Evolutionary conservation across 208 protist genomes (phyloP), one percentile per base, ranked within the genome.

Genomic region (Leishmania arabica): DNA sequence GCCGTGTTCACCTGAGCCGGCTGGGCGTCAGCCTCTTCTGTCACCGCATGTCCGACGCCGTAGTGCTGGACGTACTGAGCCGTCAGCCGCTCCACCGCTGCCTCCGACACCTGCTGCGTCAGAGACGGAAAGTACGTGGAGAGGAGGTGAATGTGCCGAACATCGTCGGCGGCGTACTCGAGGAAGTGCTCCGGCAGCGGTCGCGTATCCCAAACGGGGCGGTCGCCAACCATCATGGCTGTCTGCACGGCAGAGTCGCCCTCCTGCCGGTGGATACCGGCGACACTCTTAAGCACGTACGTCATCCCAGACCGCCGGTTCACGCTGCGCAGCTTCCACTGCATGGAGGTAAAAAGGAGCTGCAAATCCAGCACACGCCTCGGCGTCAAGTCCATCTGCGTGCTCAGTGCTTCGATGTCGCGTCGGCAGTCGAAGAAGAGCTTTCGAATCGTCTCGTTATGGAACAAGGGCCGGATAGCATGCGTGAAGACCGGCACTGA

Each of bases 371-470:
- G 82, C 1, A 95, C 92, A 21, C 90, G 83, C 13, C 54, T 78
- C 2, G 92, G 88, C 51, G 86, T 79, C n/a, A 98, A 66, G 2
- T 80, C 78, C 78, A 96, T 86, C 86, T 98, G 95, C 75, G 83
- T 90, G 70, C 88, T 94, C 31, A 98, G 84, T 56, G 95, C 95
- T 73, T 98, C 95, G 17, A 97, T 90, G 78, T 98, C 95, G 45
- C 94, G 92, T 7, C 95, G 91, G 80, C 95, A 98, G 81, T 98
- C 95, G 75, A 97, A 98, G 17, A 96, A 93, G 37, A 94, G 84
- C 84, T 95, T 98, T 49, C 82, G 82, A 72, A 98, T 91, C 15
- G 37, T 51, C 4, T 66, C 74, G 56, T 92, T 81, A 27, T 75
- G 53, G 15, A 96, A 77, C 4, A 97, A 31, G 3, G 88, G 83